Percentiles rank a stretch among this genome's conserved stretches.
Conservation (phyloP, 2,329 filamentous ascomycete species). For the Macrophomina tecta region DNA sequence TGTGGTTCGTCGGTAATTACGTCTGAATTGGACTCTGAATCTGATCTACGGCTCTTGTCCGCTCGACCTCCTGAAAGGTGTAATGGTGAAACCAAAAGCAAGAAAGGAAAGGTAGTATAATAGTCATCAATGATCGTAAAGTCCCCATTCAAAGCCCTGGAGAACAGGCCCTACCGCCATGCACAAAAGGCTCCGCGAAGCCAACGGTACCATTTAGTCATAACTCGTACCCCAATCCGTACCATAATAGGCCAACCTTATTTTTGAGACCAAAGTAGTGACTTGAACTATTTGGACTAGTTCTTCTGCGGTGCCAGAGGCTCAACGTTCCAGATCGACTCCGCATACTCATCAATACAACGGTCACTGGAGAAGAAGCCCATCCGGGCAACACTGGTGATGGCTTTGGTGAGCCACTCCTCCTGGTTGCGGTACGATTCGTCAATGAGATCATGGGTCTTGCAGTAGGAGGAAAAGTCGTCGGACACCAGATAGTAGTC, state of each 20-base stretch:
- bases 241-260: not conserved
- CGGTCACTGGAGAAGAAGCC: conserved; percentile 96
- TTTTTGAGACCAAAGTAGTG: not conserved
- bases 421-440: conserved; percentile 91
- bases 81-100: not conserved
- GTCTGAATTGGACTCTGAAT: not conserved
- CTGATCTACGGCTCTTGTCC: conserved; percentile 13
- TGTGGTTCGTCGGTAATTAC: not conserved
- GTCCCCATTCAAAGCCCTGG: not conserved
- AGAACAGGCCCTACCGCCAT: not conserved
- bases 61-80: not conserved
- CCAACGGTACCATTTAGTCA: not conserved
- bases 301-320: conserved; percentile 62
- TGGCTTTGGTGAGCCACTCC: conserved; percentile 89
- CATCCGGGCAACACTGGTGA: conserved; percentile 88
- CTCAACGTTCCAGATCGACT: conserved; percentile 96
- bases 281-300: not conserved
- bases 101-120: not conserved
- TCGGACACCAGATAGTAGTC: conserved; percentile 98
- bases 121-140: conserved; percentile 19
- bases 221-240: not conserved
- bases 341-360: conserved; percentile 96
- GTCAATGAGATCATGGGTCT: conserved; percentile 90
- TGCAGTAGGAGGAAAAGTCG: conserved; percentile 93
- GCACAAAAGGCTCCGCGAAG: not conserved